phyloP scores from a whole-genome alignment of 352 stramenopile species.

The Globisporangium ultimum region DNA sequence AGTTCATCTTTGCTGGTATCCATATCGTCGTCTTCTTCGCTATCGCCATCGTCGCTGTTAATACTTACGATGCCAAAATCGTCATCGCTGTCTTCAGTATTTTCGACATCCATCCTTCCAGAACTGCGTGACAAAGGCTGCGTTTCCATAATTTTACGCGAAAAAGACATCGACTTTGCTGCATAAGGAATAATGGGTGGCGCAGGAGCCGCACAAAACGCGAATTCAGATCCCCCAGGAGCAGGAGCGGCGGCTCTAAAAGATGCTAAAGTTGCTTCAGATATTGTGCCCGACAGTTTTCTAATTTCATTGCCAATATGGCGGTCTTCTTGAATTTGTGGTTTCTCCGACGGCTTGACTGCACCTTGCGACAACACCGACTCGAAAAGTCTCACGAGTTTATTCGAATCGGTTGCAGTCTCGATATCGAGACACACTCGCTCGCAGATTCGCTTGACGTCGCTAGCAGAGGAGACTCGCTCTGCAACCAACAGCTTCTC shows the following conservation, averaged over 20 bases:
- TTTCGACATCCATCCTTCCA: too few species aligned
- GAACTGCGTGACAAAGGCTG: too few species aligned
- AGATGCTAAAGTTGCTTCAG: too few species aligned
- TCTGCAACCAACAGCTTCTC: constrained; percentile 43
- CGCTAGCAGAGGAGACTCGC: constrained; percentile 11
- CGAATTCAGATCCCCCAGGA: too few species aligned
- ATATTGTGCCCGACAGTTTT: too few species aligned
- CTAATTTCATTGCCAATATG: too few species aligned
- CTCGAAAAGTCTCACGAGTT: constrained; percentile 25
- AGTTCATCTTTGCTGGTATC: background rate
- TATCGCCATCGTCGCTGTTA: background rate
- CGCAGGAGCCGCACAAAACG: too few species aligned
- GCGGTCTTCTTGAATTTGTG: too few species aligned
- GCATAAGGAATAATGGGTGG: too few species aligned
- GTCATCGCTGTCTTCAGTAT: constrained; percentile 2
- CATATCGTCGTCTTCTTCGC: constrained; percentile 8
- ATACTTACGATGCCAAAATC: constrained; percentile 10
- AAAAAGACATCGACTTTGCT: too few species aligned
- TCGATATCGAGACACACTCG: constrained; percentile 29
- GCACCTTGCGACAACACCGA: constrained; percentile 24
- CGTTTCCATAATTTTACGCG: too few species aligned
- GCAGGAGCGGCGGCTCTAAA: too few species aligned
- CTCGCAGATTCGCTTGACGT: constrained; percentile 20
- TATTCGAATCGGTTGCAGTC: constrained; percentile 3
- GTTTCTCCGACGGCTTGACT: background rate